Percentiles rank a stretch among this genome's conserved stretches.
These are phyloP conservation scores for Ochetophila trinervis DNA, from an alignment of 306 rosid species.

Conservation along the genomic window DNA sequence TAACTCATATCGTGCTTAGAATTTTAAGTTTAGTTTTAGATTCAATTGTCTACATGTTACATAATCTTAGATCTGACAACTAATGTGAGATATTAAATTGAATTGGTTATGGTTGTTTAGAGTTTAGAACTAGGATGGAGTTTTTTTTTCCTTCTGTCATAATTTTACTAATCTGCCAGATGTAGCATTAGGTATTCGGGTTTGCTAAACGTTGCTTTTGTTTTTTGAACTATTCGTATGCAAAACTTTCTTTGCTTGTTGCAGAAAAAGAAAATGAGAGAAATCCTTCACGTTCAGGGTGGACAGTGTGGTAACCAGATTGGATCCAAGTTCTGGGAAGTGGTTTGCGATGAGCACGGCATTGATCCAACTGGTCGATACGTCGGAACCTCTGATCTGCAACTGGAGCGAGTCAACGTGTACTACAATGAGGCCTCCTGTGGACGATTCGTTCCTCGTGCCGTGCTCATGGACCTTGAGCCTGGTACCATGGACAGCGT, in stretches of 20 bases:
- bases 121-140: no score
- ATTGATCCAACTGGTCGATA: constrained; percentile 53
- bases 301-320: constrained; percentile 72
- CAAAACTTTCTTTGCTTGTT: not conserved
- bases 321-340: constrained; percentile 72
- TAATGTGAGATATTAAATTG: no score
- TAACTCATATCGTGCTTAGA: not conserved
- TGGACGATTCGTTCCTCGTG: constrained; percentile 65
- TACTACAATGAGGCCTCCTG: constrained; percentile 60
- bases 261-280: constrained; percentile 53
- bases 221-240: not conserved
- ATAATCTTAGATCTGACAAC: no score
- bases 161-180: no score
- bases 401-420: constrained; percentile 58
- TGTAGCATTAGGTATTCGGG: no score
- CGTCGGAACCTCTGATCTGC: constrained; percentile 39
- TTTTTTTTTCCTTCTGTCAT: no score
- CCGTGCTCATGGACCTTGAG: constrained; percentile 67
- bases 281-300: constrained; percentile 67
- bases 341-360: constrained; percentile 62
- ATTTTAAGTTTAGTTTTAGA: not conserved
- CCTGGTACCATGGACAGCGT: constrained; percentile 62
- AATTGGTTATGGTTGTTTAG: no score
- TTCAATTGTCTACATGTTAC: not conserved
- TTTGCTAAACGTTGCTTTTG: no score